Evolutionary conservation across 805 yeast genomes (phyloP), one percentile per base, ranked within the genome.

Genomic region (Candida sanyiensis): DNA sequence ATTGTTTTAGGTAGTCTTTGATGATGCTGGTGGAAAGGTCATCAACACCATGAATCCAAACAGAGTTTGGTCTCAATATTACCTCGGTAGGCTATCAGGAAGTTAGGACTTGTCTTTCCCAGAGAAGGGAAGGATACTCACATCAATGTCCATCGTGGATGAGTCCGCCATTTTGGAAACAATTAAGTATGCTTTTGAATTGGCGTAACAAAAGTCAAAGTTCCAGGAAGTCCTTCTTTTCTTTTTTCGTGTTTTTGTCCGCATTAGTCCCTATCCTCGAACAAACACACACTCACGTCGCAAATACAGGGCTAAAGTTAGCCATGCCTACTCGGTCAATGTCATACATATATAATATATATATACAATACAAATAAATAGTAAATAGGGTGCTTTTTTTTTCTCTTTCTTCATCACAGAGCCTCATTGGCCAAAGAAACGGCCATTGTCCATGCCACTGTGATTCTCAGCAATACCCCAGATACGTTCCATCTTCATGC

Each of bases 401-500:
- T 12, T 9, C 9, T 22, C 34, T 19, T 47, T 47, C 30, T n/a
- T n/a, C n/a, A n/a, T n/a, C n/a, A n/a, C n/a, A n/a, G n/a, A n/a
- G n/a, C n/a, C n/a, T n/a, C n/a, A n/a, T n/a, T n/a, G n/a, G n/a
- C 53, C 59, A 37, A 61, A 52, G 37, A 51, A 67, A 43, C 94
- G 64, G 6, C 93, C 93, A 46, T 80, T 80, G 49, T 82, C 72
- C 9, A 83, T 64, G 0, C 80, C 85, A 33, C 77, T 66, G 43
- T 80, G 77, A 35, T 64, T 63, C 54, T 86, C 95, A 1, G 82
- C 75, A n/a, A 83, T 73, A 0, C 89, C 87, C 90, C 95, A 81
- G 5, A 85, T 61, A 39, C 95, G 64, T 51, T 85, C 93, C 95
- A 85, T 85, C 47, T 76, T 75, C 55, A 83, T 62, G 3, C 94